Percentiles rank a stretch among this genome's conserved stretches.
Evolutionary conservation across 1,284 basidiomycete species (phyloP).

Genomic region (Cerrena zonata): DNA sequence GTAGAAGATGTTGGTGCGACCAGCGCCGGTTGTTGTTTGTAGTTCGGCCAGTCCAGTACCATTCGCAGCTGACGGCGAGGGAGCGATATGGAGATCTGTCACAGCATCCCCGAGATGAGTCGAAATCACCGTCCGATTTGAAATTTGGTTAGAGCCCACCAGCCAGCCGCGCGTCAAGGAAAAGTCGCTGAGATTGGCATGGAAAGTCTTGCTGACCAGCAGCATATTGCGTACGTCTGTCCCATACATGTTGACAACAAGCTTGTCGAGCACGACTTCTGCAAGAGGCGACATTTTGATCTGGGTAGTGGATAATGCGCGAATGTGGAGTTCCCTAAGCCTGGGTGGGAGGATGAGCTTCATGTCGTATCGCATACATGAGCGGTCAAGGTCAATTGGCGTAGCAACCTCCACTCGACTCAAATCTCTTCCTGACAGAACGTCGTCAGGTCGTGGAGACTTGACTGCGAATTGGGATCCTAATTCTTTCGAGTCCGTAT

Average conservation of each 20-base stretch:
- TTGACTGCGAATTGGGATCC: slow-evolving; percentile 33
- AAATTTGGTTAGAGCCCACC: slow-evolving; percentile 47
- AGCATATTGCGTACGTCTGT: slow-evolving; percentile 38
- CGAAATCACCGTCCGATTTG: slow-evolving; percentile 35
- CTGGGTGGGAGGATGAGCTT: slow-evolving; percentile 43
- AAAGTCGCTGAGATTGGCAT: slow-evolving; percentile 33
- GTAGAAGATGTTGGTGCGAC: slow-evolving; percentile 46
- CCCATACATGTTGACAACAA: slow-evolving; percentile 40
- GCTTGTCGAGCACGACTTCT: slow-evolving; percentile 34
- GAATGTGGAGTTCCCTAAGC: slow-evolving; percentile 43
- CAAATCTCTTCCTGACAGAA: slow-evolving; percentile 25
- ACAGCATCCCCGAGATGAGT: slow-evolving; percentile 48
- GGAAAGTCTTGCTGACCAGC: slow-evolving; percentile 36
- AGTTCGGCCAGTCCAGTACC: slow-evolving; percentile 34
- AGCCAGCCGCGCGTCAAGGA: slow-evolving; percentile 52
- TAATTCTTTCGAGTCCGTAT: slow-evolving; percentile 35
- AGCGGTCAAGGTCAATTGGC: slow-evolving; percentile 12
- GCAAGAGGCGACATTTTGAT: slow-evolving; percentile 44
- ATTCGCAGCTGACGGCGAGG: slow-evolving; percentile 24
- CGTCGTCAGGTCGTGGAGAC: slow-evolving; percentile 27
- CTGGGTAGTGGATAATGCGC: slow-evolving; percentile 37
- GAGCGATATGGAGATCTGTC: slow-evolving; percentile 42
- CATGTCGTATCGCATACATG: slow-evolving; percentile 52
- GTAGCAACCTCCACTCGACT: slow-evolving; percentile 35
- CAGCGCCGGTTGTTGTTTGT: slow-evolving; percentile 43